Evolutionary conservation across 1,284 basidiomycete genomes (phyloP).

Genomic region (Boletus smithii): DNA sequence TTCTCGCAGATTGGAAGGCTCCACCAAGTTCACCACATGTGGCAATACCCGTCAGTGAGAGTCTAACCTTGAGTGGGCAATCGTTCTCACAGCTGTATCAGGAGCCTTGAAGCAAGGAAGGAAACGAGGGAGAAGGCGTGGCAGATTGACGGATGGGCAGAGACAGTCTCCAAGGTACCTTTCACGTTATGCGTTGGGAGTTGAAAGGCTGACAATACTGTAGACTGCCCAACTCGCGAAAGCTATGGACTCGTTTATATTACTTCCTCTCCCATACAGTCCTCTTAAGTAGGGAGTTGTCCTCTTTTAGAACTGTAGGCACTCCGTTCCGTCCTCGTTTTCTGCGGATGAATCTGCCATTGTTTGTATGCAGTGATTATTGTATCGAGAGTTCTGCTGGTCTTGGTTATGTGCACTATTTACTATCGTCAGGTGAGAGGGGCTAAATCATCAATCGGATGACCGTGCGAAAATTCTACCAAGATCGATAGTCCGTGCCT

Average conservation of each 20-base stretch:
- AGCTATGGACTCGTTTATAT: slow-evolving; percentile 75
- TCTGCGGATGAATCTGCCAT: too few relatives aligned
- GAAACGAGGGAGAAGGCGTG: slow-evolving; percentile 84
- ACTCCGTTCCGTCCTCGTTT: too few relatives aligned
- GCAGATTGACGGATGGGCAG: slow-evolving; percentile 90
- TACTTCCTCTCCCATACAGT: slow-evolving; percentile 73
- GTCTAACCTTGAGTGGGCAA: slow-evolving; percentile 6
- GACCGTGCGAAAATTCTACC: slow-evolving; percentile 17
- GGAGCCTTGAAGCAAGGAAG: slow-evolving; percentile 78
- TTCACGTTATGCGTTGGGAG: neutral
- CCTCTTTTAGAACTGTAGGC: too few relatives aligned
- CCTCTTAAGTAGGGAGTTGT: slow-evolving; percentile 61
- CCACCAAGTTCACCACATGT: slow-evolving; percentile 90
- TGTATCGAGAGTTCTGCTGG: too few relatives aligned
- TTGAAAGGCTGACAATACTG: slow-evolving; percentile 10
- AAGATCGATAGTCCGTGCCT: slow-evolving; percentile 1
- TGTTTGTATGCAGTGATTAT: slow-evolving; percentile 1
- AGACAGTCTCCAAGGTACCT: slow-evolving; percentile 85
- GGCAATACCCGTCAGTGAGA: slow-evolving; percentile 82
- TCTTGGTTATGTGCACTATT: too few relatives aligned
- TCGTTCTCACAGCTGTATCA: slow-evolving; percentile 31
- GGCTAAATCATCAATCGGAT: slow-evolving; percentile 11
- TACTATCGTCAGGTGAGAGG: too few relatives aligned
- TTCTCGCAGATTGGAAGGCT: slow-evolving; percentile 89
- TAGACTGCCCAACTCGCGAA: slow-evolving; percentile 78